A percentile compares a stretch with the other conserved stretches of the same genome.
phyloP scores from a whole-genome alignment of 2,329 filamentous ascomycete genomes.

The Triangularia setosa region DNA sequence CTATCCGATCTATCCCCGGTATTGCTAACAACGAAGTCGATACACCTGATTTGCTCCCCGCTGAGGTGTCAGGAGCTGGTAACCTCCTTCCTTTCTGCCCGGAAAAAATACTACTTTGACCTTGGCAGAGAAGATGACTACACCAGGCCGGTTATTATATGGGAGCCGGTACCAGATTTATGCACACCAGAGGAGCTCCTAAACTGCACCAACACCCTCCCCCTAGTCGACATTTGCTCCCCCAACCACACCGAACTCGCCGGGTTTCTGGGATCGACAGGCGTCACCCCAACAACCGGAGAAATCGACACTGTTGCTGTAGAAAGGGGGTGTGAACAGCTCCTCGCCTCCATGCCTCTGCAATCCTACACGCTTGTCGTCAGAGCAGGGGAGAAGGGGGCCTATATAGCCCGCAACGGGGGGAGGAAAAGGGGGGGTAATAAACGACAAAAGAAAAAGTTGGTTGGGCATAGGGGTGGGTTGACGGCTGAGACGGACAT shows the following conservation, averaged over 20 bases:
- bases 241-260: slow-evolving; percentile 91
- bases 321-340: slow-evolving; percentile 59
- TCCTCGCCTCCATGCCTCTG: slow-evolving; percentile 61
- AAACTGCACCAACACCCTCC: slow-evolving; percentile 60
- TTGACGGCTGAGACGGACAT: slow-evolving; percentile 60
- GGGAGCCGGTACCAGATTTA: slow-evolving; percentile 91
- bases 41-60: slow-evolving; percentile 85
- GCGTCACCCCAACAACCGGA: slow-evolving; percentile 53
- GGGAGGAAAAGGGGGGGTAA: slow-evolving; percentile 40
- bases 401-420: slow-evolving; percentile 58
- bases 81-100: slow-evolving; percentile 60
- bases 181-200: slow-evolving; percentile 68
- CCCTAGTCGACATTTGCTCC: slow-evolving; percentile 59
- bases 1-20: slow-evolving; percentile 47
- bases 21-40: slow-evolving; percentile 69
- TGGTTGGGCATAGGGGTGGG: slow-evolving; percentile 39
- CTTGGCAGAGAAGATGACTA: slow-evolving; percentile 27
- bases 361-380: slow-evolving; percentile 65
- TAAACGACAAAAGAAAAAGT: slow-evolving; percentile 24
- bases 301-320: slow-evolving; percentile 49
- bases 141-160: slow-evolving; percentile 71
- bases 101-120: slow-evolving; percentile 32
- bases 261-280: slow-evolving; percentile 65
- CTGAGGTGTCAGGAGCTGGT: slow-evolving; percentile 73
- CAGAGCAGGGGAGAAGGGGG: slow-evolving; percentile 68